Evolutionary conservation across 2,329 filamentous ascomycete genomes (phyloP), one percentile per base, ranked within the genome.

Genomic region (Davidsoniella neocaledoniae): DNA sequence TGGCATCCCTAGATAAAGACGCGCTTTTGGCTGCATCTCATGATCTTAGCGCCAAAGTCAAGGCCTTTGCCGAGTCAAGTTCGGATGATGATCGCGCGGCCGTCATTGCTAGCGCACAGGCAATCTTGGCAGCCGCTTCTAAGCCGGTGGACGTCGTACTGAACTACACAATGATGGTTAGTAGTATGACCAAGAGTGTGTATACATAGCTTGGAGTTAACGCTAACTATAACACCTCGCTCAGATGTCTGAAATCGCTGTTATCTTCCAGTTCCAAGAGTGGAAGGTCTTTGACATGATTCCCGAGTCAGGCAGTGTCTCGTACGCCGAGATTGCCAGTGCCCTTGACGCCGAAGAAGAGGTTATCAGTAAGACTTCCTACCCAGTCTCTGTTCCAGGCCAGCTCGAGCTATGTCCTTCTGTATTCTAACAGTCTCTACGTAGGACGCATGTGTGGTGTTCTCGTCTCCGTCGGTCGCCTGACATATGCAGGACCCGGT

Each of bases 241-340:
- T n/a, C 14, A 48, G 46, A 49, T 55, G 42, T 53, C 50, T 4
- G 38, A 55, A 5, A 52, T 59, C 10, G 54, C 50, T 2, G 58
- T 57, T 2, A 43, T 59, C 5, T 56, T 56, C 1, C 51, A 64
- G 3, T 63, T 65, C 46, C 51, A 59, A 25, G 55, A 60, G 37
- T 63, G 63, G 61, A 55, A 57, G 7, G 58, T 55, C 0, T 64
- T 65, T 45, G 59, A 62, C 5, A 43, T 51, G 1, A 62, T 67
- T 17, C 62, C 63, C 0, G 14, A 45, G 2, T 55, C 57, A 0
- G 60, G 56, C 1, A 29, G 51, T 1, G 60, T 64, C 12, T 57
- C 58, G 5, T 59, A 59, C 47, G 38, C 42, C 0, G 57, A 61
- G 0, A 54, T 67, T 4, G 62, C 62, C 0, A 46, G 48, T 5